Conservation (phyloP, 805 yeast genomes). For the Suhomyces xylopsoci region DNA sequence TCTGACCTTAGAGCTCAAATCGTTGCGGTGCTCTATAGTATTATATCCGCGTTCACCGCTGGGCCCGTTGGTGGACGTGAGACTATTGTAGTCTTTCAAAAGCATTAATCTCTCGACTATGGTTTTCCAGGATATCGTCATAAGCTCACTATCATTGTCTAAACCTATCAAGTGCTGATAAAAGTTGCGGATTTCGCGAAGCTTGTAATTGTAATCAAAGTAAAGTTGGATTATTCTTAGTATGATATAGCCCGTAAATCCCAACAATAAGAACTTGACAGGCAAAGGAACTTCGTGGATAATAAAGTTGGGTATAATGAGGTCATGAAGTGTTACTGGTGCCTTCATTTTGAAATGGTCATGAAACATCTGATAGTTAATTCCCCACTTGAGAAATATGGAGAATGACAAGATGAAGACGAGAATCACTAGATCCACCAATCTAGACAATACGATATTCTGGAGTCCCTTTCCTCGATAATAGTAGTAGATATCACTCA, state of each 20-base stretch:
- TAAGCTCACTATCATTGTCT: constrained; percentile 71
- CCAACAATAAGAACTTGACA: constrained; percentile 61
- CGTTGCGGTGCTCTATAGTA: constrained; percentile 30
- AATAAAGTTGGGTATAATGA: constrained; percentile 43
- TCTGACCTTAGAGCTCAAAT: constrained; percentile 66
- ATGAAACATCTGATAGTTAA: constrained; percentile 50
- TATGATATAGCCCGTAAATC: constrained; percentile 52
- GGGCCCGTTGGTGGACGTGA: constrained; percentile 41
- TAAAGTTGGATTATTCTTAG: constrained; percentile 54
- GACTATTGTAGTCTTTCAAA: constrained; percentile 76
- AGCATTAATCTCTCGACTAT: constrained; percentile 74
- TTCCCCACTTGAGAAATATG: constrained; percentile 76
- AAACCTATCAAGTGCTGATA: constrained; percentile 69
- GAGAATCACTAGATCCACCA: constrained; percentile 68
- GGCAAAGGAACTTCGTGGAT: constrained; percentile 36
- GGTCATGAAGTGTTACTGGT: constrained; percentile 30
- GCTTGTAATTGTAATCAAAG: constrained; percentile 56
- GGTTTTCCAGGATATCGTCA: constrained; percentile 90
- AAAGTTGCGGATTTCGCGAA: constrained; percentile 74
- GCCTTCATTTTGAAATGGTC: constrained; percentile 20
- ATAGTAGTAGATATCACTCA: constrained; percentile 78
- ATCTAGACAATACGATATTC: constrained; percentile 67
- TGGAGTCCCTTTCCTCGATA: constrained; percentile 81
- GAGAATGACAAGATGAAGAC: constrained; percentile 78
- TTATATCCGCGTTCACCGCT: constrained; percentile 9